Base-by-base conservation (phyloP, 139 green algal genomes). In the Micromonas pusilla region DNA sequence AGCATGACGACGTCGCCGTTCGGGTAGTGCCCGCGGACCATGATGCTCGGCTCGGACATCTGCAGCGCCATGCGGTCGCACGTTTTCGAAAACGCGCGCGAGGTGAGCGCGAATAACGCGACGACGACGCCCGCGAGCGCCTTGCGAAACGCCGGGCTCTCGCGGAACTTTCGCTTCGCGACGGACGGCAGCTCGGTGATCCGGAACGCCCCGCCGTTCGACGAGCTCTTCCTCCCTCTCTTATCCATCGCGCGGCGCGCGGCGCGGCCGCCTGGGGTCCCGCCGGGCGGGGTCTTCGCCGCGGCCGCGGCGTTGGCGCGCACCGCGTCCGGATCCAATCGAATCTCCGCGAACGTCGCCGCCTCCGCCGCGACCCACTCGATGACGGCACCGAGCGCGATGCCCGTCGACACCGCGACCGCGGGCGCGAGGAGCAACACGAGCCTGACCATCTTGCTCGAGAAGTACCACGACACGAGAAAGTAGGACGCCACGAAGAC, bases 1-100 rank as follows among this genome's bases (percentile, higher is more conserved):
- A 87, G 79, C 66, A 87, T 87, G 54, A 86, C 68, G 30, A 39
- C 28, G 32, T 66, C 36, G 37, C 82, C 82, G 37, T 86, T 62
- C 25, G 23, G 23, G 33, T 81, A 52, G 3, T n/a, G 83, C 9
- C 13, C 63, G 28, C 30, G 63, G 9, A 70, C 19, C 63, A 70
- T 70, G 28, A 70, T 36, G 9, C 9, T 21, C 13, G 63, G 28
- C 28, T 70, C 63, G 28, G 28, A 70, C 28, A 33, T 70, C 13
- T 16, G 9, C 30, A 20, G 6, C 13, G 63, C 63, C 63, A 70
- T 57, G 9, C 9, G 9, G 9, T 16, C 9, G 45, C 9, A 57
- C 45, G 9, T 9, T 9, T 57, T 57, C 9, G 16, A 16, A 16
- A 57, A 57, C 45, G 45, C 9, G 45, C 9, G 9, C 9, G 9